Evolutionary conservation across 495 filamentous ascomycete species (phyloP).

Genomic region (Astrothelium subdiscretum): DNA sequence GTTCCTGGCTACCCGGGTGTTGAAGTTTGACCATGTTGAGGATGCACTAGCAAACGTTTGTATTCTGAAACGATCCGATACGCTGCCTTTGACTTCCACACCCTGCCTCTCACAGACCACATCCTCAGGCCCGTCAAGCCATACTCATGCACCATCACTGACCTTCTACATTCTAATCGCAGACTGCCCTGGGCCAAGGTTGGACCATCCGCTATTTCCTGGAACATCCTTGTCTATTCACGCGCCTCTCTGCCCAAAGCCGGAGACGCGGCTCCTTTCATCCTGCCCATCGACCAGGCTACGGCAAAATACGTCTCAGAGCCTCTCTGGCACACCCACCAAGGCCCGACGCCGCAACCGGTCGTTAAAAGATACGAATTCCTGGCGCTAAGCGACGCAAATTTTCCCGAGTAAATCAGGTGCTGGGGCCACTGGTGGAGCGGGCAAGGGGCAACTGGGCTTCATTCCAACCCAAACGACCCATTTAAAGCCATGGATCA

Average conservation of each 20-base stretch:
- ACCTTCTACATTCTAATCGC: not conserved
- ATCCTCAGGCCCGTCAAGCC: not conserved
- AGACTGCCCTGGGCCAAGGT: not conserved
- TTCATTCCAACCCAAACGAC: not conserved
- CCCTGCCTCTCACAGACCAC: not conserved
- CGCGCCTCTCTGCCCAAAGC: not conserved
- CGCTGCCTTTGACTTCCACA: not conserved
- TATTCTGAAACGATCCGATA: conserved; percentile 2
- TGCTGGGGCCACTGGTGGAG: not conserved
- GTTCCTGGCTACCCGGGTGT: not conserved
- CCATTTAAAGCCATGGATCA: conserved; percentile 1
- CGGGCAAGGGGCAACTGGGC: not conserved
- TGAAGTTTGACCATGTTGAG: not conserved
- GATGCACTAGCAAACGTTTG: conserved; percentile 1
- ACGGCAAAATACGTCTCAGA: not conserved
- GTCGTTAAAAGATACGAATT: not conserved
- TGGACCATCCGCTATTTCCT: not conserved
- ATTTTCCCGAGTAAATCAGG: too few species aligned
- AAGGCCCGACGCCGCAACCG: not conserved
- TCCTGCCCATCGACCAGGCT: not conserved
- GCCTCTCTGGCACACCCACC: not conserved
- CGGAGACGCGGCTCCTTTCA: not conserved
- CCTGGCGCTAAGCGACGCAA: not conserved
- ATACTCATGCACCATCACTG: not conserved
- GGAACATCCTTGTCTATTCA: not conserved